Evolutionary conservation across 148 eudicot species (phyloP).

Genomic region (Amaranthus palmeri): DNA sequence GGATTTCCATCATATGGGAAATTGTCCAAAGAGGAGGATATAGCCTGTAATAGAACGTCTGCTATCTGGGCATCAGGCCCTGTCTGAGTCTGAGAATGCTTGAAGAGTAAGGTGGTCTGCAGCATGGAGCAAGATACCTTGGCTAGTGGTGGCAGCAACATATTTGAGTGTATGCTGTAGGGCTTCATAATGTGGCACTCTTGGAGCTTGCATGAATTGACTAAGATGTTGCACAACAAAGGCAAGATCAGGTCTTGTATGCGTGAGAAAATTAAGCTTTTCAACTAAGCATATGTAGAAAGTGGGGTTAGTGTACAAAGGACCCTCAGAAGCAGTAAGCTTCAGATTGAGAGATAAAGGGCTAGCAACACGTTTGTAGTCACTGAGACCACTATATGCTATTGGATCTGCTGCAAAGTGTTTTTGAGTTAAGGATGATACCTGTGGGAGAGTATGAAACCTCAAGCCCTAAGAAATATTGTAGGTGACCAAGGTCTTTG

Average conservation of each 20-base stretch:
- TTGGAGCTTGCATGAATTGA: background rate
- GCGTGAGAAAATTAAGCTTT: background rate
- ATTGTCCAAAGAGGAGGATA: no score
- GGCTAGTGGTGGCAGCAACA: no score
- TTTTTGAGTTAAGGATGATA: background rate
- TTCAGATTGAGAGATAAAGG: background rate
- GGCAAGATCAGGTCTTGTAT: background rate
- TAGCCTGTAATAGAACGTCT: no score
- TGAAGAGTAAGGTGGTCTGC: no score
- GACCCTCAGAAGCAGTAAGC: background rate
- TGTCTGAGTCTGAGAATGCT: no score
- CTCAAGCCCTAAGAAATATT: background rate
- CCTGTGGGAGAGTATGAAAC: background rate
- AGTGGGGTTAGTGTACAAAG: background rate
- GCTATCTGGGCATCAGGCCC: no score
- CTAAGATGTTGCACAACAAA: background rate
- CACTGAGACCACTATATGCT: background rate
- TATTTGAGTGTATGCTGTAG: no score
- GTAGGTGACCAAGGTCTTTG: background rate
- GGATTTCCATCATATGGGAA: no score
- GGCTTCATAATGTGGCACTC: no score
- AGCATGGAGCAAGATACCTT: no score
- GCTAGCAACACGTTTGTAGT: background rate
- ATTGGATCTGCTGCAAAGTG: no score
- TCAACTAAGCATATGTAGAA: background rate